These are phyloP conservation scores for Scorias spongiosa DNA, from an alignment of 2,329 filamentous ascomycete species.

Conservation along the genomic window DNA sequence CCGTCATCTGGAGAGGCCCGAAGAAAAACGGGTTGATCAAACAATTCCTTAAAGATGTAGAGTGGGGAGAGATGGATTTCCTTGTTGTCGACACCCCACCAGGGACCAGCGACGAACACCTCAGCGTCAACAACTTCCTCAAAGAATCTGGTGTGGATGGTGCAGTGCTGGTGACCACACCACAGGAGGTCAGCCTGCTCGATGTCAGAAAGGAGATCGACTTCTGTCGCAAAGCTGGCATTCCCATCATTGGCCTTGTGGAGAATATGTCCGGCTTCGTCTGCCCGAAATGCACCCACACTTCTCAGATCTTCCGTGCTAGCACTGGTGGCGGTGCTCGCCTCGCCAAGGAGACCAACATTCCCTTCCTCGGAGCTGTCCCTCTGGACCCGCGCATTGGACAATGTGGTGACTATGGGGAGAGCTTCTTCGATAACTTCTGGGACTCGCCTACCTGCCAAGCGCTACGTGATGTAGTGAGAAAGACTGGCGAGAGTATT, in stretches of 20 bases:
- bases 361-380: constrained; percentile 79
- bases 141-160: constrained; percentile 87
- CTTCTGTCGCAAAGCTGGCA: constrained; percentile 89
- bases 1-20: constrained; percentile 90
- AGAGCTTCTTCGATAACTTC: constrained; percentile 91
- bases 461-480: constrained; percentile 69
- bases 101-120: constrained; percentile 86
- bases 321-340: constrained; percentile 76
- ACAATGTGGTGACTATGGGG: constrained; percentile 92
- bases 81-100: constrained; percentile 90
- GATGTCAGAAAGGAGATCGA: constrained; percentile 97
- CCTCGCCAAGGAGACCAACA: constrained; percentile 70
- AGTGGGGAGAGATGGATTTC: constrained; percentile 92
- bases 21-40: constrained; percentile 99
- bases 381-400: constrained; percentile 87
- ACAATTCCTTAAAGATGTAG: constrained; percentile 92
- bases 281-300: constrained; percentile 75
- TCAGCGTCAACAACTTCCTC: constrained; percentile 82
- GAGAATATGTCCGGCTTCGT: constrained; percentile 99
- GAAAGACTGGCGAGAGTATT: constrained; percentile 37
- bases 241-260: constrained; percentile 72
- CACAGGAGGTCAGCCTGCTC: constrained; percentile 80
- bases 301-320: constrained; percentile 71
- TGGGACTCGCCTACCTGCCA: constrained; percentile 82
- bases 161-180: constrained; percentile 83